Evolutionary conservation across 2,329 filamentous ascomycete genomes (phyloP).

Genomic region (Aspergillus piperis): DNA sequence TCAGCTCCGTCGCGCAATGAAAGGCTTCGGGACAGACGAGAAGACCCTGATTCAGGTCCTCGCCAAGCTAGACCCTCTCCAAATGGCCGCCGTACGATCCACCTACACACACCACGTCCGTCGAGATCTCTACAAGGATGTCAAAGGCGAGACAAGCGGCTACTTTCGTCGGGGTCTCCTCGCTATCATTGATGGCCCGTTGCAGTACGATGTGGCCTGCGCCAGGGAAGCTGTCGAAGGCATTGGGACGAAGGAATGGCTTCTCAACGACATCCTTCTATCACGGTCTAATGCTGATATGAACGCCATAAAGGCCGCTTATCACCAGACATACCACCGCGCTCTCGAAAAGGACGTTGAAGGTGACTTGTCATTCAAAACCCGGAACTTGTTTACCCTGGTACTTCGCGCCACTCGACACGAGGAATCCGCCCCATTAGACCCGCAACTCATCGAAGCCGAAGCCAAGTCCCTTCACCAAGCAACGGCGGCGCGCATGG

Average conservation of each 20-base stretch:
- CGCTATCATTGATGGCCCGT: conserved; percentile 74
- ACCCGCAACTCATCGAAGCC: conserved; percentile 70
- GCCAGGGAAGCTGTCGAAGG: conserved; percentile 74
- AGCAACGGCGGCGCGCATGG: conserved; percentile 69
- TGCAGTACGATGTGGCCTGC: conserved; percentile 72
- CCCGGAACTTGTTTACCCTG: conserved; percentile 80
- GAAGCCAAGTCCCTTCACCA: conserved; percentile 77
- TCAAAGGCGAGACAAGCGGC: conserved; percentile 74
- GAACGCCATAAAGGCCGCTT: conserved; percentile 78
- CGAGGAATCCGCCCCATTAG: conserved; percentile 75
- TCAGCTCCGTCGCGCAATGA: conserved; percentile 78
- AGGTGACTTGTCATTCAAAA: conserved; percentile 81
- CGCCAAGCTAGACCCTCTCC: conserved; percentile 72
- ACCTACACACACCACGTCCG: conserved; percentile 66
- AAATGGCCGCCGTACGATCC: conserved; percentile 68
- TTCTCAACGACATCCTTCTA: conserved; percentile 84
- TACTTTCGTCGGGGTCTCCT: conserved; percentile 75
- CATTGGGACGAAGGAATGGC: conserved; percentile 78
- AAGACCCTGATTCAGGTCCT: conserved; percentile 71
- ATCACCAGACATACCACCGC: conserved; percentile 66
- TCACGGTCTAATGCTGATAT: conserved; percentile 84
- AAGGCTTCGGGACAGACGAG: conserved; percentile 89
- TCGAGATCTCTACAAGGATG: conserved; percentile 71
- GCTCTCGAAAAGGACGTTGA: conserved; percentile 72
- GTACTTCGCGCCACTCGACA: conserved; percentile 72